Evolutionary conservation across 78 protist genomes (phyloP).

Genomic region (Dictyostelium citrinum): DNA sequence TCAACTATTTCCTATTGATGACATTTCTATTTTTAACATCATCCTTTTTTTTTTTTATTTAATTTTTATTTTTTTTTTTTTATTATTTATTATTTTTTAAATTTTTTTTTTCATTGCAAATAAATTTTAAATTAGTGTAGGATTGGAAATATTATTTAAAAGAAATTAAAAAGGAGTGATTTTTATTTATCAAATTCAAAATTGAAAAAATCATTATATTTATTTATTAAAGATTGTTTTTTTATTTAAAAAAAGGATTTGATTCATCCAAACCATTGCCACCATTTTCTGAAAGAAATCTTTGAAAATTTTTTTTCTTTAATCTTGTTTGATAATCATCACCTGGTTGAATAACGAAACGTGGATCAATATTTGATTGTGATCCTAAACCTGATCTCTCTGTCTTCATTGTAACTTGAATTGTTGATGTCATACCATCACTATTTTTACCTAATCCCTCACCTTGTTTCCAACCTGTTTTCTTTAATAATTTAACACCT

Average conservation of each 20-base stretch:
- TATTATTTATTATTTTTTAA: too few relatives aligned
- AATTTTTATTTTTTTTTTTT: too few relatives aligned
- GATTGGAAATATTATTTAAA: too few relatives aligned
- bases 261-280: not conserved
- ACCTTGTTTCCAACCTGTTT: conserved; percentile 55
- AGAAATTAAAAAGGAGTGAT: too few relatives aligned
- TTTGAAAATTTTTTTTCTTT: conserved; percentile 29
- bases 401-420: conserved; percentile 8
- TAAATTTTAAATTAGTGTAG: too few relatives aligned
- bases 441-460: conserved; percentile 26
- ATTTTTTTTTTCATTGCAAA: too few relatives aligned
- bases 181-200: too few relatives aligned
- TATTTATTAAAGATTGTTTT: too few relatives aligned
- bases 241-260: conserved; percentile 45
- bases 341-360: conserved; percentile 38
- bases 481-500: conserved; percentile 52
- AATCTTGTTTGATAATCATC: conserved; percentile 53
- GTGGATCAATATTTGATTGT: conserved; percentile 8
- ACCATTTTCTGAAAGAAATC: conserved; percentile 28
- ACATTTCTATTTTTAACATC: too few relatives aligned
- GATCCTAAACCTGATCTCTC: conserved; percentile 52
- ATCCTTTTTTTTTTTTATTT: too few relatives aligned
- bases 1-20: too few relatives aligned
- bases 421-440: not conserved
- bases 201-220: too few relatives aligned